Percentiles rank a stretch among this genome's conserved stretches.
These are phyloP conservation scores for Talaromyces sp. DNA, from an alignment of 2,329 filamentous ascomycete species.

Conservation along the genomic window DNA sequence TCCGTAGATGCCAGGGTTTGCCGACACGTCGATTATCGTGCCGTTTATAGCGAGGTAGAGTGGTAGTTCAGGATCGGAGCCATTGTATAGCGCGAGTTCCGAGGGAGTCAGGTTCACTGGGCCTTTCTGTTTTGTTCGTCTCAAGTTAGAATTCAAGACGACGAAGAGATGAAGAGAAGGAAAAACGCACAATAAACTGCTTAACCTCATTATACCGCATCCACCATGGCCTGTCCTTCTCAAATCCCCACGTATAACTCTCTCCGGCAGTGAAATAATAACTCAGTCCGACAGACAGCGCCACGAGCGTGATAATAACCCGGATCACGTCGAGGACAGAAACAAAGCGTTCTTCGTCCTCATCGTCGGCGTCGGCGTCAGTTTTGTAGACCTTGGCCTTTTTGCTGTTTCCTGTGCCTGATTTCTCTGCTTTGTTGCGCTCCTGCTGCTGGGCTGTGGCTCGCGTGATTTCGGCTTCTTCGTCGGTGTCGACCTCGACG, in stretches of 20 bases:
- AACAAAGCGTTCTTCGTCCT: slow-evolving; percentile 26
- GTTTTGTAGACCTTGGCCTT: background rate
- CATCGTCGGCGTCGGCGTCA: slow-evolving; percentile 10
- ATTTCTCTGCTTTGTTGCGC: slow-evolving; percentile 1
- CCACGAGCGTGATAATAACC: slow-evolving; percentile 59
- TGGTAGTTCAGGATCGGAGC: slow-evolving; percentile 65
- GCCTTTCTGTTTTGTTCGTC: slow-evolving; percentile 32
- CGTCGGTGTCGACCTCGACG: slow-evolving; percentile 12
- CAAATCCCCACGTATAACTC: slow-evolving; percentile 62
- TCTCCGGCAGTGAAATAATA: slow-evolving; percentile 70
- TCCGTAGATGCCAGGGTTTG: slow-evolving; percentile 58
- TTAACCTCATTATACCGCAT: slow-evolving; percentile 54
- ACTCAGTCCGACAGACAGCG: slow-evolving; percentile 64
- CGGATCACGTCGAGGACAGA: slow-evolving; percentile 60
- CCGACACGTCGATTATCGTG: slow-evolving; percentile 59
- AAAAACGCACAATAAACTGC: slow-evolving; percentile 51
- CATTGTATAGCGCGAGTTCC: slow-evolving; percentile 71
- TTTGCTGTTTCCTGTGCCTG: background rate
- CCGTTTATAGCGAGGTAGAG: slow-evolving; percentile 82
- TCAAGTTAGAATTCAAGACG: background rate
- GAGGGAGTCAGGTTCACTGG: slow-evolving; percentile 67
- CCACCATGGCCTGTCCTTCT: slow-evolving; percentile 49
- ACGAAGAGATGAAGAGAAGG: background rate
- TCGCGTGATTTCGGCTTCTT: slow-evolving; percentile 12
- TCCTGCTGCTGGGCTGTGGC: slow-evolving; percentile 5